phyloP scores from a whole-genome alignment of 2,329 filamentous ascomycete genomes.

The Ophioceras dolichostomum region DNA sequence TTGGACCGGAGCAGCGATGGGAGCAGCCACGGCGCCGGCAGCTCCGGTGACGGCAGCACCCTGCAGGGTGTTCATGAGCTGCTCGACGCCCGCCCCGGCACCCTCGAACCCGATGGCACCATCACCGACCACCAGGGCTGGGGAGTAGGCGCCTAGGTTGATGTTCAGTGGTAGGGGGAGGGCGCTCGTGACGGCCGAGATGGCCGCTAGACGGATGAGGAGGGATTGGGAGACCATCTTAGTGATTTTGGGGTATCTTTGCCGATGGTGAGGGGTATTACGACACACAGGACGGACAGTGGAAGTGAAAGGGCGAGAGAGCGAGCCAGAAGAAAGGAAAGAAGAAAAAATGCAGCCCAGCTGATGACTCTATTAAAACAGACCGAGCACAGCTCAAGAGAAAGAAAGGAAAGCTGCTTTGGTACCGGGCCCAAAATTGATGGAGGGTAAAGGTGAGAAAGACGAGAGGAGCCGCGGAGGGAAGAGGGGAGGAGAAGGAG shows the following conservation, averaged over 20 bases:
- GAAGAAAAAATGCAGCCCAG: neutral
- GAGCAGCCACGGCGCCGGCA: conserved; percentile 12
- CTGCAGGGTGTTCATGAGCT: conserved; percentile 30
- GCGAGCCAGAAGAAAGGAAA: neutral
- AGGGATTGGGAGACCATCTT: conserved; percentile 1
- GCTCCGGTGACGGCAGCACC: conserved; percentile 30
- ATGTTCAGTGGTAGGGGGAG: conserved; percentile 15
- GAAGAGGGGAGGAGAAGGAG: neutral
- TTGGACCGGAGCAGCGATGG: conserved; percentile 5
- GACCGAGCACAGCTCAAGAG: neutral
- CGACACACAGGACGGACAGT: neutral
- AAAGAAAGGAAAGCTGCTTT: neutral
- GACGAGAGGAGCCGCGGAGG: neutral
- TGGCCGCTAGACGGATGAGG: conserved; percentile 2
- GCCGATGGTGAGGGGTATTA: conserved; percentile 4
- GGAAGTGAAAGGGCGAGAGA: neutral
- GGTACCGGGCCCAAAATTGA: no score
- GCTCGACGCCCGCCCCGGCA: conserved; percentile 29
- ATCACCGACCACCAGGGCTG: conserved; percentile 27
- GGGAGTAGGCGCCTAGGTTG: conserved; percentile 31
- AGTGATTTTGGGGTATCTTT: conserved; percentile 3
- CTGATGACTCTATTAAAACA: neutral
- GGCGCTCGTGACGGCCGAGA: conserved; percentile 5
- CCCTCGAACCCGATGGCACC: conserved; percentile 35
- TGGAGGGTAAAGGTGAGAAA: neutral